Evolutionary conservation across 108 stramenopile genomes (phyloP), one percentile per base, ranked within the genome.

Genomic region (Mediolabrus comicus): DNA sequence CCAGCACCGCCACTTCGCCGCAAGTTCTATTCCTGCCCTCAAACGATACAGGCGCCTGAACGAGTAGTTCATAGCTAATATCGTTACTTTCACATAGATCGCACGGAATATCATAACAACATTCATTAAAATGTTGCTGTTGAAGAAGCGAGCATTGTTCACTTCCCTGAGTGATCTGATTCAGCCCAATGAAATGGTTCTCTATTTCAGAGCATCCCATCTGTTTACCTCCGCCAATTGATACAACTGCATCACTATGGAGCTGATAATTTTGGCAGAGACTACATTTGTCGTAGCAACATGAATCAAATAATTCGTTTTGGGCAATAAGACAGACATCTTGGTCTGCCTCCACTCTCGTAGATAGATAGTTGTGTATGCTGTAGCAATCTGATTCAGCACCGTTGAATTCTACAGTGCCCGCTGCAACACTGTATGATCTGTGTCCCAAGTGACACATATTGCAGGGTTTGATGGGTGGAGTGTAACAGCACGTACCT

Each of bases 31-130:
- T 67, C 32, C 49, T 66, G 17, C 65, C 60, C 43, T 67, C 17
- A 53, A 61, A 78, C 24, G 52, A 31, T 2, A 71, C 64, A 55
- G 69, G 53, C 25, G 53, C 36, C 8, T 65, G 13, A 4, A 65
- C 26, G 41, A 79, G 53, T 55, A 79, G 62, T 29, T 79, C 77
- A 58, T 67, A 72, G 35, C 51, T 61, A 3, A 12, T 9, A 14
- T 72, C 77, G 1, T 51, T 66, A 14, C 43, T 31, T 11, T 24
- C 29, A 29, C 77, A 79, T n/a, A 79, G 41, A 31, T 67, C 57
- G 28, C 77, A 79, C 13, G 70, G 71, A 32, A 79, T 46, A 55
- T 79, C 77, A 52, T 67, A 79, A 25, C 77, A 79, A 54, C 77
- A 79, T 17, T 66, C 55, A 35, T 71, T 53, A 24, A 67, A 79